phyloP scores from a whole-genome alignment of 495 filamentous ascomycete genomes.

The Penicillium robsamsonii region DNA sequence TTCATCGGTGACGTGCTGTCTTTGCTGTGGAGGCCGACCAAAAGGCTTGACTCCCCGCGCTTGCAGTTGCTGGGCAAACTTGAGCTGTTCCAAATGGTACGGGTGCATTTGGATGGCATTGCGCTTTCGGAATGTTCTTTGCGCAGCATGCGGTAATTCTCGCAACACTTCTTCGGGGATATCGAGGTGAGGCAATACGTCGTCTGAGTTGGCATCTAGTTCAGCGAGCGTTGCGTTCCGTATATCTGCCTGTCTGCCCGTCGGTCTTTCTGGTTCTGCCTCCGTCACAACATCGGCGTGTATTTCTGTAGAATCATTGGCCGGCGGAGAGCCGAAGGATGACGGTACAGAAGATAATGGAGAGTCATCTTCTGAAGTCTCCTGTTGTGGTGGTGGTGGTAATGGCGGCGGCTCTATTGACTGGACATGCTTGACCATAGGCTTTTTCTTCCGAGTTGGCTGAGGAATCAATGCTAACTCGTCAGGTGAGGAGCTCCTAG shows the following conservation, averaged over 20 bases:
- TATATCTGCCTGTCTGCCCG: neutral
- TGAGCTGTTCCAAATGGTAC: constrained; percentile 63
- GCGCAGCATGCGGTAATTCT: constrained; percentile 32
- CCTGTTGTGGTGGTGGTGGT: constrained; percentile 1
- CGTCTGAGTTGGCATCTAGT: constrained; percentile 16
- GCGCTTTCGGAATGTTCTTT: constrained; percentile 58
- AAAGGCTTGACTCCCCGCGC: constrained; percentile 54
- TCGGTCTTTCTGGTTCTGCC: neutral
- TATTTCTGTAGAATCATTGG: constrained; percentile 5
- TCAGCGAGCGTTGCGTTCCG: neutral
- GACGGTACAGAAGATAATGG: constrained; percentile 46
- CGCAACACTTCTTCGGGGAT: constrained; percentile 32
- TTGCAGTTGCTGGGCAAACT: constrained; percentile 57
- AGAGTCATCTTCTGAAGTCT: constrained; percentile 31
- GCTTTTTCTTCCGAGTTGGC: constrained; percentile 13
- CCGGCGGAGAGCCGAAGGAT: constrained; percentile 19
- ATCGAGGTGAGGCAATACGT: constrained; percentile 26
- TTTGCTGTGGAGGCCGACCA: constrained; percentile 11
- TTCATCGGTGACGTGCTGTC: constrained; percentile 47
- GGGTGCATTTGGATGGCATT: constrained; percentile 76
- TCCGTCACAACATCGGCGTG: neutral
- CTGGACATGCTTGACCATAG: neutral
- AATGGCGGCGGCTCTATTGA: neutral
- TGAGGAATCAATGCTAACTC: constrained; percentile 28
- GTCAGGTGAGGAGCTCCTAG: constrained; percentile 30